Conservation (phyloP, 306 rosid genomes). For the Castanea sativa region DNA sequence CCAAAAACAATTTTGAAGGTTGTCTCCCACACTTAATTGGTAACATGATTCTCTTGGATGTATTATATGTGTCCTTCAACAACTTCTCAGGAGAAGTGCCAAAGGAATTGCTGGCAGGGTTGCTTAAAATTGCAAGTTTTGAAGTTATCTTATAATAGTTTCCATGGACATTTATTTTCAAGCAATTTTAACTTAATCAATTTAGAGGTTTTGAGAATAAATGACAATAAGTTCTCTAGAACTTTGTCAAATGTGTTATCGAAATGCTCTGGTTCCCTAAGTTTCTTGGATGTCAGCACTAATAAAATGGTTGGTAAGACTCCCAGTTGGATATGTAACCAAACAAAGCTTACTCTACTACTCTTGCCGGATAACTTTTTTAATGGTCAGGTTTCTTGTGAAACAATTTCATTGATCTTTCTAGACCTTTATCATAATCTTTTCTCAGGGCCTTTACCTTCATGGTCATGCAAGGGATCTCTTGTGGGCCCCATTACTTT, state of each 20-base stretch:
- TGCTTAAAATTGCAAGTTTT: fast-evolving
- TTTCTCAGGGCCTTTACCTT: not conserved
- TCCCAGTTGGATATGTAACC: not conserved
- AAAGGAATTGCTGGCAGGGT: not conserved
- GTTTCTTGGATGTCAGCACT: not conserved
- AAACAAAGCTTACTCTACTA: not conserved
- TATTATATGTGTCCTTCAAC: not conserved
- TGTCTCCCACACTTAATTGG: not conserved
- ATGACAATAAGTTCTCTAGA: not conserved
- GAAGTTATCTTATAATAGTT: not conserved
- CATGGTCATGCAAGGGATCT: not conserved
- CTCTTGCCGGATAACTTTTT: not conserved
- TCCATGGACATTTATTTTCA: not conserved
- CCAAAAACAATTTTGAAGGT: not conserved
- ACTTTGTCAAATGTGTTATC: too few species aligned
- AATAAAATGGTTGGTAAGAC: not conserved
- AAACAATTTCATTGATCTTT: not conserved
- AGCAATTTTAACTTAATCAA: not conserved
- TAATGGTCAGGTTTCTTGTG: not conserved
- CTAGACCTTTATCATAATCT: slow-evolving; percentile 1
- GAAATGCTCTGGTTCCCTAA: not conserved
- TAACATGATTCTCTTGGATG: not conserved
- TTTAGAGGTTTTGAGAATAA: not conserved
- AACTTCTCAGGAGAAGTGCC: not conserved
- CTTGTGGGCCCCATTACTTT: too few species aligned